Conservation (phyloP, 1,284 basidiomycete genomes). For the Hemileia vastatrix region DNA sequence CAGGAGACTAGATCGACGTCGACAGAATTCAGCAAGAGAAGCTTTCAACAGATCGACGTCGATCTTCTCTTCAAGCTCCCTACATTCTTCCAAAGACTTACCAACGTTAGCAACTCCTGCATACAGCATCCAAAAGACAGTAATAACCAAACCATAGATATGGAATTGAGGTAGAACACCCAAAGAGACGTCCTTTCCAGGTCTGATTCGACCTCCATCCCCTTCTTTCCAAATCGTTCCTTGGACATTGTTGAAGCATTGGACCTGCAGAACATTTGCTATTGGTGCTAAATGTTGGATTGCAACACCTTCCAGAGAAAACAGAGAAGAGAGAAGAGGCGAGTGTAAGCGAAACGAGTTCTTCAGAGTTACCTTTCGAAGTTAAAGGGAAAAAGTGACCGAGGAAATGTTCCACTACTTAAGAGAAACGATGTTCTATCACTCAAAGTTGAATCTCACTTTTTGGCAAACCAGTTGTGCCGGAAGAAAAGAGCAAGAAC, state of each 20-base stretch:
- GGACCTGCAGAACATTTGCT: conserved; percentile 23
- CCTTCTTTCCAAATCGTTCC: conserved; percentile 24
- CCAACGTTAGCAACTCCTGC: conserved; percentile 22
- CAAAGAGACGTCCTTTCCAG: conserved; percentile 32
- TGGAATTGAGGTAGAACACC: conserved; percentile 33
- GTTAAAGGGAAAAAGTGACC: no score
- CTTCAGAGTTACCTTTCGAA: no score
- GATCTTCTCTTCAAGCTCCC: no score
- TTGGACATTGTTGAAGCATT: conserved; percentile 11
- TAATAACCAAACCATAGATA: conserved; percentile 28
- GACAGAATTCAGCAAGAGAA: no score
- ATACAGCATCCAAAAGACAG: conserved; percentile 21
- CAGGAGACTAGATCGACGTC: neutral
- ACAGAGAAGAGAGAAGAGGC: no score
- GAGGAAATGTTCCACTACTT: no score
- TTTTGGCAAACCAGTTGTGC: conserved; percentile 70
- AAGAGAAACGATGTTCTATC: no score
- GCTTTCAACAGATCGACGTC: no score
- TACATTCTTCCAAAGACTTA: neutral
- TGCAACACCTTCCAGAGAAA: conserved; percentile 20
- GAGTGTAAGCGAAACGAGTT: no score
- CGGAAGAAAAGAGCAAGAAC: conserved; percentile 66
- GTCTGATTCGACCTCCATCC: conserved; percentile 24
- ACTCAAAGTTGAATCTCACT: no score
- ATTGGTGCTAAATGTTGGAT: conserved; percentile 25